Conservation (phyloP, 2,329 filamentous ascomycete species). For the Ascochyta koolunga region DNA sequence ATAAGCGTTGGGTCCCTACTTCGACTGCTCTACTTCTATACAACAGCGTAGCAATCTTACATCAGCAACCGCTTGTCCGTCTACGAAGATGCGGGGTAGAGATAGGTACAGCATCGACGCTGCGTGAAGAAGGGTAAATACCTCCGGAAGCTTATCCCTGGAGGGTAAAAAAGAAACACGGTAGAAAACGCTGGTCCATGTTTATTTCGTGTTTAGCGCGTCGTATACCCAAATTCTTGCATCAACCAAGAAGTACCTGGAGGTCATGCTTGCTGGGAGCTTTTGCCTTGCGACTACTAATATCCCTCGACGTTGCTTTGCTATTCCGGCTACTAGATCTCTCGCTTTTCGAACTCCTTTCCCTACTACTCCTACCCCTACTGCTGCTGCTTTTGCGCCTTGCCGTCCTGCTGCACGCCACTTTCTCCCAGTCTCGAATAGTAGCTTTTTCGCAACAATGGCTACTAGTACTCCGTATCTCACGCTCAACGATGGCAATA, state of each 20-base stretch:
- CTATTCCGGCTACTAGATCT: conserved; percentile 2
- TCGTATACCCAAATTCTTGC: conserved; percentile 26
- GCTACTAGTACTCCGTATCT: conserved; percentile 36
- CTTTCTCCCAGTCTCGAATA: conserved; percentile 3
- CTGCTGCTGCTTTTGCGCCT: conserved; percentile 8
- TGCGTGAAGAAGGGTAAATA: conserved; percentile 29
- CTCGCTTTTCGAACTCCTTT: conserved; percentile 16
- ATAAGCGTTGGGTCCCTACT: background rate
- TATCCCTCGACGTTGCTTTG: conserved; percentile 24
- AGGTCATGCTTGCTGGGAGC: conserved; percentile 27
- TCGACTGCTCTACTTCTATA: background rate
- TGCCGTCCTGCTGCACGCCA: conserved; percentile 10
- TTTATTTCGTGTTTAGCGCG: conserved; percentile 28
- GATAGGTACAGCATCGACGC: background rate
- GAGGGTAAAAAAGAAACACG: conserved; percentile 24
- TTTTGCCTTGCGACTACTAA: conserved; percentile 33
- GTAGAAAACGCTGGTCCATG: conserved; percentile 32
- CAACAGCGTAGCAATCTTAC: background rate
- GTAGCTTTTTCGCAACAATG: conserved; percentile 32
- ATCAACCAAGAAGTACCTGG: conserved; percentile 21
- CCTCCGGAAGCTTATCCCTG: conserved; percentile 21
- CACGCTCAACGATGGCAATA: conserved; percentile 56
- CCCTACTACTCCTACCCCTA: background rate
- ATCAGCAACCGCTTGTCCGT: background rate
- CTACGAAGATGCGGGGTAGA: conserved; percentile 10